Evolutionary conservation across 2,329 filamentous ascomycete genomes (phyloP), one percentile per base, ranked within the genome.

Genomic region (Aspergillus sergii): DNA sequence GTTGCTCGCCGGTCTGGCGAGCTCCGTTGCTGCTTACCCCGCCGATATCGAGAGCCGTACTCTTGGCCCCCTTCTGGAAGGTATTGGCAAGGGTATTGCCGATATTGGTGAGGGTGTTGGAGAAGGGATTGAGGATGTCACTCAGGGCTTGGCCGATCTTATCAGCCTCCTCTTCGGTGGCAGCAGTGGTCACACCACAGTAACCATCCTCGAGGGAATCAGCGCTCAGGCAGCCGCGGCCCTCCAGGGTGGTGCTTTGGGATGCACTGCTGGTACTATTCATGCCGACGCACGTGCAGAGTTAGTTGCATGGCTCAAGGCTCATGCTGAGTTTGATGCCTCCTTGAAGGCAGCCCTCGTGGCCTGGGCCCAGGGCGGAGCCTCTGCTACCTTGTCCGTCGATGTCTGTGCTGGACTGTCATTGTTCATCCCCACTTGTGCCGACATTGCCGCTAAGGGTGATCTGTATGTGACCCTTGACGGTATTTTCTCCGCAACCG

Each of bases 401-500:
- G 71, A 76, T 26, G 66, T 73, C 43, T 64, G 70, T 41, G 75
- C 76, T 59, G 72, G 71, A 48, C 67, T 78, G 26, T 65, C 73
- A n/a, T 65, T 77, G 54, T 76, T 75, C 66, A 69, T 76, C 58
- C 76, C 76, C 51, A 68, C 67, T 26, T 73, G 69, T 56, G 72
- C 75, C 43, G 69, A 73, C 28, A 69, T 77, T 54, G 76, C 76
- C 57, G 75, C 76, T 57, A 70, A 77, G 69, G 75, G 72, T 46
- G 70, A 73, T n/a, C 70, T 78, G 57, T 72, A 69, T 58, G 75
- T 78, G 48, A 76, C 71, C 50, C 39, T 78, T 23, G 75, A 78
- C 19, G 76, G 76, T 73, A 76, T 79, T 63, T 72, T 76, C 59
- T 59, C 65, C 26, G 59, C 72, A 21, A 57, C 71, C 56, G 68